phyloP scores from a whole-genome alignment of 2,329 filamentous ascomycete genomes.

The Dactylellina drechsleri region DNA sequence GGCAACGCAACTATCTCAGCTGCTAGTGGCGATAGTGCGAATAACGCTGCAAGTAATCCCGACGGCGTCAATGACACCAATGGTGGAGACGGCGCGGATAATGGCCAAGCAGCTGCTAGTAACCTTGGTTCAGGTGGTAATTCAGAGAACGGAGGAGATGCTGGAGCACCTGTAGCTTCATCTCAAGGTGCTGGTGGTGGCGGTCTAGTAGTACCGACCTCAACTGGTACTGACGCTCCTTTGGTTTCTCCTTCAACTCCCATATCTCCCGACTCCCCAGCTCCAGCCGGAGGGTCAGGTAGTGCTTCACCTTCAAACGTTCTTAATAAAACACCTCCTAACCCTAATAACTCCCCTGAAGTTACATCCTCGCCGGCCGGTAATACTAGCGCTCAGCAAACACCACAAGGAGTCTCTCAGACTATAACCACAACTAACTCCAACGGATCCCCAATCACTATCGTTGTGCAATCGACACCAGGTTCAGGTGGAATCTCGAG shows the following conservation, averaged over 20 bases:
- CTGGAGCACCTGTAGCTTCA: not conserved
- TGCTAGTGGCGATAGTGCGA: not conserved
- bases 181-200: not conserved
- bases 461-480: not conserved
- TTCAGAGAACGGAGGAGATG: not conserved
- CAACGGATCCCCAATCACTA: constrained; percentile 11
- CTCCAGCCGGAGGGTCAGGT: not conserved
- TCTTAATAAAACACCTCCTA: not conserved
- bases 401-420: not conserved
- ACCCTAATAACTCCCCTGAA: not conserved
- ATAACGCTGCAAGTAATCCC: not conserved
- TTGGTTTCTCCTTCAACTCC: not conserved
- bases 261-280: not conserved
- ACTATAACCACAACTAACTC: constrained; percentile 15
- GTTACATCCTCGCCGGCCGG: not conserved
- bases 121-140: not conserved
- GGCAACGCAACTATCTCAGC: not conserved
- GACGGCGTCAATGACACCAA: no score
- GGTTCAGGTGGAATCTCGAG: not conserved
- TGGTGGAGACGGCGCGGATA: not conserved
- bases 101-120: not conserved
- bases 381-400: not conserved
- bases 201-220: not conserved
- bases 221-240: not conserved
- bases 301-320: not conserved